Evolutionary conservation across 139 green algal genomes (phyloP).

Genomic region (Dunaliella sp.): DNA sequence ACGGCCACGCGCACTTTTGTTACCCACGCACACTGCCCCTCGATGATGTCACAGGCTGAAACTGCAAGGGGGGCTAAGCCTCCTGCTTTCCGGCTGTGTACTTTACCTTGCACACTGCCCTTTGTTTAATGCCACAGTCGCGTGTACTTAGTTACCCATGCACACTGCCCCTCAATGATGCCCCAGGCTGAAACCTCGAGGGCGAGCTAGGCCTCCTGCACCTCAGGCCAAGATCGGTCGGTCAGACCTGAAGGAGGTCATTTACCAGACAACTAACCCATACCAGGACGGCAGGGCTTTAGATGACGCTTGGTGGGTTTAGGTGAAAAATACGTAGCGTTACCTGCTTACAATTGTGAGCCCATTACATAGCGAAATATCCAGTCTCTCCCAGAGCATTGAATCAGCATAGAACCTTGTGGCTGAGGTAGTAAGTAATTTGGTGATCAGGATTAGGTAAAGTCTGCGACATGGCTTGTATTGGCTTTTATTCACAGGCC

Average conservation of each 20-base stretch:
- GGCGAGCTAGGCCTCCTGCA: background rate
- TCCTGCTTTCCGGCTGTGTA: too few relatives aligned
- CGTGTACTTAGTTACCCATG: too few relatives aligned
- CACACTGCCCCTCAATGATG: too few relatives aligned
- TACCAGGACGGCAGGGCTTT: conserved; percentile 25
- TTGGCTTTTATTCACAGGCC: background rate
- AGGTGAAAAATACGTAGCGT: background rate
- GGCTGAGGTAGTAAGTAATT: background rate
- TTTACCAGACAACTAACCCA: conserved; percentile 35
- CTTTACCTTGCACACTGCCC: too few relatives aligned
- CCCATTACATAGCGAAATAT: too few relatives aligned
- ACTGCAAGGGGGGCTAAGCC: too few relatives aligned
- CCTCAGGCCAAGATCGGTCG: conserved; percentile 34
- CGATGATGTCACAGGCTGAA: too few relatives aligned
- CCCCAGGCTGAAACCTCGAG: background rate
- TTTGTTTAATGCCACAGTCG: too few relatives aligned
- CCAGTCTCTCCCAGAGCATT: too few relatives aligned
- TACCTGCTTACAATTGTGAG: background rate
- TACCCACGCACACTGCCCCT: too few relatives aligned
- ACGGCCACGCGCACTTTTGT: too few relatives aligned
- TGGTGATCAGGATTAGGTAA: background rate
- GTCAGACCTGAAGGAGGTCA: conserved; percentile 34
- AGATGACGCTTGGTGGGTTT: conserved; percentile 23
- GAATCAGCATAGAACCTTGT: too few relatives aligned
- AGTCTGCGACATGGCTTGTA: background rate